A percentile compares a stretch with the other conserved stretches of the same genome.
Conservation (phyloP, 176 grass and related monocot species). For the Bonia amplexicaulis region DNA sequence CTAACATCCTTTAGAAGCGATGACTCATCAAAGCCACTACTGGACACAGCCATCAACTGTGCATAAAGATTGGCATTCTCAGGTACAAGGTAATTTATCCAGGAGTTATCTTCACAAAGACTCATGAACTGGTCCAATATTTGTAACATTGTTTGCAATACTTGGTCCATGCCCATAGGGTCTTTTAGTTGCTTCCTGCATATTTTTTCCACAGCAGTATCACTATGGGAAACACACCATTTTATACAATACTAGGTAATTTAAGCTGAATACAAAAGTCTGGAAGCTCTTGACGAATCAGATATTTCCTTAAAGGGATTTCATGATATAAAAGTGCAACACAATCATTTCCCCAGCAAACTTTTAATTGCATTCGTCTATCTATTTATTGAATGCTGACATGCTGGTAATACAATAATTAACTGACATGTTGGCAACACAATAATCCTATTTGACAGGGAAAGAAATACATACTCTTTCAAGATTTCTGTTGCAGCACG, state of each 20-base stretch:
- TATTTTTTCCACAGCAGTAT: constrained; percentile 12
- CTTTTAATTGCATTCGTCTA: not conserved
- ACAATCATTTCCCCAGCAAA: not conserved
- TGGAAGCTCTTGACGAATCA: not conserved
- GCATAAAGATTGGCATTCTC: constrained; percentile 66
- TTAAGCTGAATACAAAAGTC: not conserved
- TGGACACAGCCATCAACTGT: constrained; percentile 65
- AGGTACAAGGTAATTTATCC: constrained; percentile 84
- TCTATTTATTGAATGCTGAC: not conserved
- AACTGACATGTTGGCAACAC: not conserved
- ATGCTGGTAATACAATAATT: not conserved
- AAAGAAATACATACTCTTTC: constrained; percentile 73
- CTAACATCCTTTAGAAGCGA: constrained; percentile 62
- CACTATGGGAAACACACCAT: not conserved
- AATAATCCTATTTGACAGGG: not conserved
- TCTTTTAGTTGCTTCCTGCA: constrained; percentile 94
- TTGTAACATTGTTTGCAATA: constrained; percentile 57
- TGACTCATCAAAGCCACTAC: constrained; percentile 57
- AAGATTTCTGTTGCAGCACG: constrained; percentile 62
- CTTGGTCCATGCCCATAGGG: constrained; percentile 63
- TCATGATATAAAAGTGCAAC: not conserved
- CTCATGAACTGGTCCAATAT: constrained; percentile 72
- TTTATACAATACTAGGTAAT: not conserved
- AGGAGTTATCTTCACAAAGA: constrained; percentile 53
- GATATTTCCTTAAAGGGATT: not conserved